Evolutionary conservation across 768 basidiomycete species (phyloP).

Genomic region (Agrocybe praecox): DNA sequence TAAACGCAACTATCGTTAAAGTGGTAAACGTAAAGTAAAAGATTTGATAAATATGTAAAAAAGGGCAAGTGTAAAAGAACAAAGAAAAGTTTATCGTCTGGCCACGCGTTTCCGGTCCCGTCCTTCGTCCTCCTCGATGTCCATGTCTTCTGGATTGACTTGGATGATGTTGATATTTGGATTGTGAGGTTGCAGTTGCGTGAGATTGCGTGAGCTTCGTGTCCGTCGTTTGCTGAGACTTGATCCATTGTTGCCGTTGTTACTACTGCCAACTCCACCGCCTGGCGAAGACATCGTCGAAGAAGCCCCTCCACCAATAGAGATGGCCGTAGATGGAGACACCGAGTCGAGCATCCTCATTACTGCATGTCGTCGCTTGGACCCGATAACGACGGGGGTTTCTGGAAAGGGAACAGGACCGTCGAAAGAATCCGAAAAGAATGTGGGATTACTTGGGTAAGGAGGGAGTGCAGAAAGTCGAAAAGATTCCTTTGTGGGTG

Average conservation of each 20-base stretch:
- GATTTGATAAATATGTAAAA: constrained; percentile 5
- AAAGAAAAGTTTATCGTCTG: constrained; percentile 45
- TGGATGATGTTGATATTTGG: constrained; percentile 40
- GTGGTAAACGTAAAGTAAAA: constrained; percentile 1
- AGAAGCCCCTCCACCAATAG: constrained; percentile 39
- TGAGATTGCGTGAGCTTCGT: constrained; percentile 44
- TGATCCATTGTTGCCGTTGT: constrained; percentile 22
- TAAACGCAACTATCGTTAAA: constrained; percentile 1
- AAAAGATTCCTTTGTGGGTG: constrained; percentile 19
- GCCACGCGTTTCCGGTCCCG: constrained; percentile 77
- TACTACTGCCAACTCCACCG: constrained; percentile 14
- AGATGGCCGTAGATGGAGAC: constrained; percentile 31
- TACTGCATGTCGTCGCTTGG: constrained; percentile 76
- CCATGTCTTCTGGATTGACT: constrained; percentile 56
- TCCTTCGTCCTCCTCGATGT: constrained; percentile 69
- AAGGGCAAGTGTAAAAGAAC: neutral
- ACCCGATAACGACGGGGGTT: constrained; percentile 43
- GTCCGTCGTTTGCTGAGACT: constrained; percentile 52
- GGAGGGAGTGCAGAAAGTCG: constrained; percentile 11
- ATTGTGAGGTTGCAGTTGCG: constrained; percentile 36
- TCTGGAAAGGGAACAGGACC: constrained; percentile 32
- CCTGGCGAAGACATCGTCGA: constrained; percentile 29
- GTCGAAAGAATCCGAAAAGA: constrained; percentile 19
- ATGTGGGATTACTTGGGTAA: constrained; percentile 15
- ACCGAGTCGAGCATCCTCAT: constrained; percentile 76